Base-by-base conservation (phyloP, 176 grass and related monocot species). In the Phoenix dactylifera region DNA sequence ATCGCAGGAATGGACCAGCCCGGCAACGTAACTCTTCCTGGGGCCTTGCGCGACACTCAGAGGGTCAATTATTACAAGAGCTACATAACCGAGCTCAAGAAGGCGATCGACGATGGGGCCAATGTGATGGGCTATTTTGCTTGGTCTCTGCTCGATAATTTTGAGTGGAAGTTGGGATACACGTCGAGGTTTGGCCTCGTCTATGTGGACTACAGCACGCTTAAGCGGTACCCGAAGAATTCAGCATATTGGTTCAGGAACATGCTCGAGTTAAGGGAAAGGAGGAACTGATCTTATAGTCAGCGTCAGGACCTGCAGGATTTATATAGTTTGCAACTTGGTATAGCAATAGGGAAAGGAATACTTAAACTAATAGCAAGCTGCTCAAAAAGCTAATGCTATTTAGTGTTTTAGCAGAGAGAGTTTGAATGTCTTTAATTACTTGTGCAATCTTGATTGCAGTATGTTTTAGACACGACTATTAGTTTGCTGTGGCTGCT, bases 101-200 rank as follows among this genome's bases (percentile, higher is more conserved):
- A 71, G 55, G 85, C 59, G 10, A 89, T 83, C n/a, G 89, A 95
- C 2, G 81, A 83, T 1, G 85, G 85, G 1, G 78, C 78, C 0
- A 80, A 82, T 20, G 81, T 95, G 58, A 64, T 89, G 0, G 89
- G 49, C 25, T 95, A 95, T 51, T 89, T 95, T 18, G 78, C 85
- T 0, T 89, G 85, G 89, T 95, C 89, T 30, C 76, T 95, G 15
- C 79, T 95, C 7, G 89, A 95, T 72, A 95, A 89, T 74, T 89
- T 89, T 20, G 85, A 89, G 68, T 93, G 84, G 89, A 73, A 80
- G 50, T 71, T 82, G 17, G 89, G 89, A 10, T 93, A 88, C 72
- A 87, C 89, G 0, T 93, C 84, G 30, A 86, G 79, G 24, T 93
- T 93, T 2, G 84, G 89, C 22, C 76, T 93, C 22, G 80, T 94